Evolutionary conservation across 768 basidiomycete species (phyloP), one percentile per base, ranked within the genome.

Genomic region (Boletellus ananas): DNA sequence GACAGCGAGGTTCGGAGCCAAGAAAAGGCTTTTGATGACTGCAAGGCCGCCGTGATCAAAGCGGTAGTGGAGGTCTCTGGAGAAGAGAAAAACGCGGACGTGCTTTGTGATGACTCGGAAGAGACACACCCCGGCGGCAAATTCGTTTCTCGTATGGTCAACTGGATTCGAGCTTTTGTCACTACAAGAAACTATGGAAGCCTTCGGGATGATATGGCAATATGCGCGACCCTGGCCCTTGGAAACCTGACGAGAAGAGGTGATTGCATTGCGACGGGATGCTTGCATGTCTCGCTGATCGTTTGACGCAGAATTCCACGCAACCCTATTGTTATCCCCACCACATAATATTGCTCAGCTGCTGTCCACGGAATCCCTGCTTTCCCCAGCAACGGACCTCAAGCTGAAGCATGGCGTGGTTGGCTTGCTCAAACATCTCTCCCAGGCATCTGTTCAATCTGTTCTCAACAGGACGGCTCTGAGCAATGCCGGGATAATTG

Each of bases 321-420:
- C 85, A 6, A 71, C 69, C 6, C 72, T 83, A 8, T 75, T 95
- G 16, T 70, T 87, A 37, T 79, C 81, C 6, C 69, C 87, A 3
- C 86, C 84, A 5, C 77, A 83, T 45, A 77, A 79, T 34, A 72
- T 95, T 13, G 83, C 82, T 14, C 73, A 78, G 8, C 60, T 86
- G 13, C 69, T 90, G 40, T 72, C 78, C 8, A 85, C 85, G 6
- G 66, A 67, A 16, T 68, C 71, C 48, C 67, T 84, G n/a, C 74
- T 90, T 35, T 74, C 75, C 11, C 71, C 75, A 14, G 63, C 69
- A 34, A 75, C 78, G 9, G 87, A 91, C 61, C 75, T 90, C 63
- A 90, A 93, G 65, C 74, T 94, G 53, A 91, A 94, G 65, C 94
- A 97, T 60, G 92, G 90, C 14, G 80, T 90, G 49, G 74, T 95